Base-by-base conservation (phyloP, 352 stramenopile species). In the Globisporangium uncinulatum region DNA sequence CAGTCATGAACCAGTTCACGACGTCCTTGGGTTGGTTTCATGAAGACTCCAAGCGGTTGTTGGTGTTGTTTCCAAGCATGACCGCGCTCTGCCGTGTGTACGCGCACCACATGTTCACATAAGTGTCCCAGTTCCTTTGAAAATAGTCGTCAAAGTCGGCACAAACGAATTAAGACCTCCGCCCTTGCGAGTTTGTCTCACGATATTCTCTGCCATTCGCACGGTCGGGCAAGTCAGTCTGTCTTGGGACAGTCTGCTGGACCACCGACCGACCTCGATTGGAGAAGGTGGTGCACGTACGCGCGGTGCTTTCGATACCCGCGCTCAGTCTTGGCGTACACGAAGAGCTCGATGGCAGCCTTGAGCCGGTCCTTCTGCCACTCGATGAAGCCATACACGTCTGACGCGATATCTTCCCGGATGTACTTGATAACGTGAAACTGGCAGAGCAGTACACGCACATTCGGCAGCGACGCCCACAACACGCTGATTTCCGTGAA, bases 401-500 rank as follows among this genome's bases (percentile, higher is more conserved):
- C n/a, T 3, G 41, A 39, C 10, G 50, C 41, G 29, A 74, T 49
- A 13, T 63, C 56, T 21, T 62, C 46, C 8, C 47, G 46, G 0
- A 70, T 37, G 14, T 54, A 65, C 36, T 69, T 71, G 0, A 73
- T 46, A 0, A 67, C 62, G 24, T 70, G 66, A 34, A 71, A 74
- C 21, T 74, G 57, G 29, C 59, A 74, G 0, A 77, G 19, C 0
- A 74, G 36, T 0, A 73, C 17, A 0, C 20, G 43, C 0, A 39
- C 62, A 4, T 56, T 31, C 0, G 62, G 62, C 42, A 76, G 63
- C 3, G 11, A 19, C 6, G n/a, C 15, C 9, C 59, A 55, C 10
- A 70, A 34, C 24, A 59, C 46, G 0, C 1, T 24, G 1, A 62
- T 60, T 21, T 73, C 62, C 0, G 51, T 65, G 49, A 77, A 73